Conservation (phyloP, 2,329 filamentous ascomycete species). For the Cytospora leucostoma region DNA sequence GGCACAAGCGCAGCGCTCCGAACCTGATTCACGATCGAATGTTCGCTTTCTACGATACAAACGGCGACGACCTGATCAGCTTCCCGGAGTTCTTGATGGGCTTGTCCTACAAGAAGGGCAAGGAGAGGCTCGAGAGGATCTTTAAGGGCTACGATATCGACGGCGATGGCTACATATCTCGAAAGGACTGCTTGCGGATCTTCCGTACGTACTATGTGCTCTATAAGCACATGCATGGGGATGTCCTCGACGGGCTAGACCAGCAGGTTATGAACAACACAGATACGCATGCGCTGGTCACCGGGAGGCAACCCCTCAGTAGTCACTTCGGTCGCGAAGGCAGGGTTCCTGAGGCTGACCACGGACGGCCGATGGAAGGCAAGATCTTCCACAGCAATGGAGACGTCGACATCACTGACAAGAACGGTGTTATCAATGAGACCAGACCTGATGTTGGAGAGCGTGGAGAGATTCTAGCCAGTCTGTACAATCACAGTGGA, state of each 20-base stretch:
- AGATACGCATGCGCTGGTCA: constrained; percentile 74
- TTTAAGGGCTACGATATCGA: constrained; percentile 93
- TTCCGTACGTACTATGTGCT: constrained; percentile 91
- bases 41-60: constrained; percentile 94
- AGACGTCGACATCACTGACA: constrained; percentile 63
- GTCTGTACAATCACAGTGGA: constrained; percentile 44
- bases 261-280: constrained; percentile 76
- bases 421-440: constrained; percentile 57
- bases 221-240: constrained; percentile 84
- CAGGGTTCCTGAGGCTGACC: constrained; percentile 64
- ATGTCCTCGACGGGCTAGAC: constrained; percentile 76
- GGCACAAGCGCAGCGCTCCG: constrained; percentile 73
- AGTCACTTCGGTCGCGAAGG: constrained; percentile 73
- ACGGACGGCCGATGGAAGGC: constrained; percentile 63
- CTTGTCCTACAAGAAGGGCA: constrained; percentile 68
- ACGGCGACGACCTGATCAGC: constrained; percentile 83
- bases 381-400: constrained; percentile 66
- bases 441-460: constrained; percentile 62
- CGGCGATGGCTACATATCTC: constrained; percentile 79
- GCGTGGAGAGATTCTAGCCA: constrained; percentile 61
- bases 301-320: constrained; percentile 74
- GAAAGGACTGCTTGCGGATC: constrained; percentile 86
- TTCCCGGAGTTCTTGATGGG: constrained; percentile 91
- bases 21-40: constrained; percentile 95
- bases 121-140: constrained; percentile 70